These are phyloP conservation scores for Incumbomyces lentus DNA, from an alignment of 2,329 filamentous ascomycete genomes.

Conservation along the genomic window DNA sequence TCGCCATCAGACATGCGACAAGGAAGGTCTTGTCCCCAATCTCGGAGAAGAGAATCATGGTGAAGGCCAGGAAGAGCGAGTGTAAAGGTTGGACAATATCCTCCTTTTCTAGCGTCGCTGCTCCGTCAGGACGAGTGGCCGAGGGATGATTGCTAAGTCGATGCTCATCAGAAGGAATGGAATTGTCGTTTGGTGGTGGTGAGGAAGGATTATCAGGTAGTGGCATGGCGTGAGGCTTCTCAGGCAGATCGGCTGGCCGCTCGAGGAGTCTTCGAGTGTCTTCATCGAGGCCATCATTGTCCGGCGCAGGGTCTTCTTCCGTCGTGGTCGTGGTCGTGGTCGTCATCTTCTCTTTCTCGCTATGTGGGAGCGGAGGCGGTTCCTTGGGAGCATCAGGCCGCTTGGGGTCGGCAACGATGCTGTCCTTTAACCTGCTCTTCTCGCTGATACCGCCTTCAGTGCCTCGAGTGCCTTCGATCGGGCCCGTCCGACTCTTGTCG, in stretches of 20 bases:
- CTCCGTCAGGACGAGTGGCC: slow-evolving; percentile 23
- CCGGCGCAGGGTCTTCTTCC: slow-evolving; percentile 4
- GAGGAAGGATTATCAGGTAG: slow-evolving; percentile 56
- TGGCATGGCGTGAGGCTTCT: slow-evolving; percentile 64
- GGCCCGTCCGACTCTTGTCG: slow-evolving; percentile 63
- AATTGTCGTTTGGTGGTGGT: slow-evolving; percentile 48
- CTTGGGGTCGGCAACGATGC: slow-evolving; percentile 33
- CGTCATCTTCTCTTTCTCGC: slow-evolving; percentile 61
- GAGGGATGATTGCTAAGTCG: slow-evolving; percentile 20
- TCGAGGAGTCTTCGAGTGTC: slow-evolving; percentile 41
- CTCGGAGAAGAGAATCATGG: slow-evolving; percentile 96
- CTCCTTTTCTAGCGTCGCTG: slow-evolving; percentile 2
- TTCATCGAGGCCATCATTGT: slow-evolving; percentile 11
- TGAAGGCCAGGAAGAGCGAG: slow-evolving; percentile 82
- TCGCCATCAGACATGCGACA: slow-evolving; percentile 94
- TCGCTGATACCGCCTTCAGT: slow-evolving; percentile 83
- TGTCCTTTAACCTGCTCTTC: slow-evolving; percentile 44
- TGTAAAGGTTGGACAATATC: slow-evolving; percentile 65
- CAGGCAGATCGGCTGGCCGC: slow-evolving; percentile 75
- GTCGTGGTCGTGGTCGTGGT: slow-evolving; percentile 28
- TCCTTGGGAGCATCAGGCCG: slow-evolving; percentile 78
- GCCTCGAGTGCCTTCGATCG: slow-evolving; percentile 77
- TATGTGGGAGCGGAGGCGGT: slow-evolving; percentile 68
- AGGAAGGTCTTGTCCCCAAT: slow-evolving; percentile 98
- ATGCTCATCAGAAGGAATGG: slow-evolving; percentile 34